phyloP scores from a whole-genome alignment of 2,329 filamentous ascomycete genomes.

The Leptographium radiaticola region DNA sequence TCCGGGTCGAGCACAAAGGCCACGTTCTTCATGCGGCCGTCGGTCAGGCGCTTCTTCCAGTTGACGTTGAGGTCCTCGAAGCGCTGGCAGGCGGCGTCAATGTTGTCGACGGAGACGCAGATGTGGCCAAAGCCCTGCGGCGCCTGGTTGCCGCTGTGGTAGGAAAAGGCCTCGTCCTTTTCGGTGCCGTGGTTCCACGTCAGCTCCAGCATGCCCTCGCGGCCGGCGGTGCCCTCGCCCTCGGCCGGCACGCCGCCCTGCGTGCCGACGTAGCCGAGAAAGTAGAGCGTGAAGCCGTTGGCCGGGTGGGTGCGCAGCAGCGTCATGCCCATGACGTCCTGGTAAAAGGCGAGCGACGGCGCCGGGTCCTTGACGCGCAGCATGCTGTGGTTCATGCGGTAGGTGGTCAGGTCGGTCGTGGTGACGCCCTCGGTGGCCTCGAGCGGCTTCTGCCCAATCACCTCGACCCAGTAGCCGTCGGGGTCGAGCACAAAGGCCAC shows the following conservation, averaged over 20 bases:
- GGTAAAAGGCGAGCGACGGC: constrained; percentile 65
- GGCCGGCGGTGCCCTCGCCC: constrained; percentile 29
- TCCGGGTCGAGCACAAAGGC: constrained; percentile 87
- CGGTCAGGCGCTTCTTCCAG: constrained; percentile 93
- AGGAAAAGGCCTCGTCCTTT: constrained; percentile 69
- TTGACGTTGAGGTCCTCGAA: constrained; percentile 71
- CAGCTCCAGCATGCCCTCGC: constrained; percentile 78
- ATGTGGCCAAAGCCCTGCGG: constrained; percentile 94
- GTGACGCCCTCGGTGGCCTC: constrained; percentile 60
- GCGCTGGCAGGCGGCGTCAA: constrained; percentile 76
- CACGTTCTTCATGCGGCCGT: constrained; percentile 85
- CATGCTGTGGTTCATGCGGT: constrained; percentile 88
- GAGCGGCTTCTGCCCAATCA: constrained; percentile 59
- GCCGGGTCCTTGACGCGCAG: constrained; percentile 76
- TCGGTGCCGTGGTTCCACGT: constrained; percentile 81
- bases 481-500: constrained; percentile 89
- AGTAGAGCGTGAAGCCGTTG: constrained; percentile 80
- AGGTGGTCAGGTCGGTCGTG: constrained; percentile 60
- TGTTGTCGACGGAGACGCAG: constrained; percentile 73
- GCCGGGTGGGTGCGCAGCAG: constrained; percentile 58
- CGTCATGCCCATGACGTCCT: constrained; percentile 81
- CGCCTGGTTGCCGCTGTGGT: constrained; percentile 84
- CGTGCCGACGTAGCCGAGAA: constrained; percentile 63
- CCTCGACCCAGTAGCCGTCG: constrained; percentile 77
- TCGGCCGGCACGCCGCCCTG: constrained; percentile 38